These are phyloP conservation scores for Dictyostelium intermedium DNA, from an alignment of 78 protist species.

Conservation along the genomic window DNA sequence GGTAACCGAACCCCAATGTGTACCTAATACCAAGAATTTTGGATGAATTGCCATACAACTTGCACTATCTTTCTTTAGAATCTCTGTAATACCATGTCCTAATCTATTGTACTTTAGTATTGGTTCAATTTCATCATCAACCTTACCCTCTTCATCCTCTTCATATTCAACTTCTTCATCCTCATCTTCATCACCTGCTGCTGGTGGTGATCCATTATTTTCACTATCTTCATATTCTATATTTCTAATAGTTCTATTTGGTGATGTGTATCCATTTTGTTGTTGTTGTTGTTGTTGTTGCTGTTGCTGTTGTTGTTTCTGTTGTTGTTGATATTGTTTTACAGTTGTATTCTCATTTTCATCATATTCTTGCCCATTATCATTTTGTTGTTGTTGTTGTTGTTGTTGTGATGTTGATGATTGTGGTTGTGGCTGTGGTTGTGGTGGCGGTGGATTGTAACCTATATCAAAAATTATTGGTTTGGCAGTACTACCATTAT, in stretches of 20 bases:
- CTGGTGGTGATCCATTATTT: neutral
- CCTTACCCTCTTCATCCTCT: conserved; percentile 63
- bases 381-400: neutral
- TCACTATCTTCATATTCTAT: neutral
- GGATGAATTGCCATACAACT: conserved; percentile 82
- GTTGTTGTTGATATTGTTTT: neutral
- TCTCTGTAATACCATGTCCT: conserved; percentile 77
- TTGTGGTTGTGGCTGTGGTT: neutral
- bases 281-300: neutral
- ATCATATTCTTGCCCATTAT: conserved; percentile 23
- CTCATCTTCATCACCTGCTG: neutral
- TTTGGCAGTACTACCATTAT: neutral
- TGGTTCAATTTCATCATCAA: conserved; percentile 86
- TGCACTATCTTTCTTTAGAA: conserved; percentile 74
- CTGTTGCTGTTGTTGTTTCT: conserved; percentile 56
- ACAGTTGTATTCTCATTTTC: conserved; percentile 80
- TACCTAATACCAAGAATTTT: conserved; percentile 84
- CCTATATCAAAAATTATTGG: neutral
- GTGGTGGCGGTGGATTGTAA: neutral
- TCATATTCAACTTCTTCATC: conserved; percentile 55
- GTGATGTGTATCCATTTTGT: neutral
- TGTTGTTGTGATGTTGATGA: neutral
- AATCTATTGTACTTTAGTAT: conserved; percentile 87
- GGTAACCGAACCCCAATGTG: conserved; percentile 88
- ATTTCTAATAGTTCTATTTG: neutral